Conservation (phyloP, 1,284 basidiomycete species). For the Leccinum variabile region DNA sequence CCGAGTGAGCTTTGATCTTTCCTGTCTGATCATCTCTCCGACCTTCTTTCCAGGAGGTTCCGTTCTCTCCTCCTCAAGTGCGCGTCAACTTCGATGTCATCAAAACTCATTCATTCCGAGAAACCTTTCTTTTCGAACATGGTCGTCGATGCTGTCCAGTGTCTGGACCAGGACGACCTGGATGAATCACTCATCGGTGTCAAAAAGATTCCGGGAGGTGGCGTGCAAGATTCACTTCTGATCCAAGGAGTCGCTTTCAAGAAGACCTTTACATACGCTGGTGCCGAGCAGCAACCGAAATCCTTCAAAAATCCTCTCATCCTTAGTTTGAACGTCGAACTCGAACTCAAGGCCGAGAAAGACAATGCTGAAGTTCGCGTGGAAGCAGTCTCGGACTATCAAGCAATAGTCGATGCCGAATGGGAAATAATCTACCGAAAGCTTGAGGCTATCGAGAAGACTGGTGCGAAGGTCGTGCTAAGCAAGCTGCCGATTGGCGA, state of each 20-base stretch:
- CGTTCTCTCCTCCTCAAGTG: conserved; percentile 93
- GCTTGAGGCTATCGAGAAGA: conserved; percentile 93
- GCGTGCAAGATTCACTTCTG: conserved; percentile 94
- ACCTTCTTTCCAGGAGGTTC: conserved; percentile 66
- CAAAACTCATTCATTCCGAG: conserved; percentile 98
- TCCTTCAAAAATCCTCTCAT: conserved; percentile 88
- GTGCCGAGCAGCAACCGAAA: conserved; percentile 99
- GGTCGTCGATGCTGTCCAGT: conserved; percentile 96
- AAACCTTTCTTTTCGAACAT: conserved; percentile 99
- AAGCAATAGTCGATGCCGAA: conserved; percentile 98
- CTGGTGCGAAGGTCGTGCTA: conserved; percentile 96
- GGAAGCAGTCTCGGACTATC: conserved; percentile 95
- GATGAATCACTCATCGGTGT: conserved; percentile 97
- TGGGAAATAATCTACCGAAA: conserved; percentile 99
- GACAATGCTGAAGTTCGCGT: conserved; percentile 99
- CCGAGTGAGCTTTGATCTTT: conserved; percentile 60
- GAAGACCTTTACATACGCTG: conserved; percentile 99
- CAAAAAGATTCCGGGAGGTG: conserved; percentile 99
- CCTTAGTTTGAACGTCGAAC: conserved; percentile 95
- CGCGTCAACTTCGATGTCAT: conserved; percentile 98
- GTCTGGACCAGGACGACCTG: conserved; percentile 89
- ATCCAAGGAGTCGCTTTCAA: conserved; percentile 96
- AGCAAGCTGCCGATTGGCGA: conserved; percentile 99
- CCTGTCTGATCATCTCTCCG: conserved; percentile 9
- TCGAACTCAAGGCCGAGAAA: conserved; percentile 99